phyloP scores from a whole-genome alignment of 169 alveolate species.

The Cryptosporidium meleagridis region DNA sequence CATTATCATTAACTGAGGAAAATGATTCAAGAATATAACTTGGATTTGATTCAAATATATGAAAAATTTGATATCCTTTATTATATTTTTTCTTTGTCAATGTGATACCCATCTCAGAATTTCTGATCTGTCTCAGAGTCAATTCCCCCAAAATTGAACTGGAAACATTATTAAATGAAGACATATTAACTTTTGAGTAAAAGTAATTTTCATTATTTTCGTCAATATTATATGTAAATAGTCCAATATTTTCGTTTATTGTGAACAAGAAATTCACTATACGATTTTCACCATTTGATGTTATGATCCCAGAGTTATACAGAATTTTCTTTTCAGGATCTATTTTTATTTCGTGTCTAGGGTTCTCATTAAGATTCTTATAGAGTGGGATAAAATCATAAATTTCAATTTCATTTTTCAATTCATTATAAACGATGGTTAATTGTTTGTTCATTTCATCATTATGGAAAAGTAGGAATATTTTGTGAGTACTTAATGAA shows the following conservation, averaged over 20 bases:
- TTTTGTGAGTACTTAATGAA: neutral
- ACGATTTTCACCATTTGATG: neutral
- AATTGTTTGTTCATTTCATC: neutral
- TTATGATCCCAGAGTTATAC: conserved; percentile 17
- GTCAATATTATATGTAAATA: conserved; percentile 2
- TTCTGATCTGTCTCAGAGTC: neutral
- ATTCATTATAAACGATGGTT: neutral
- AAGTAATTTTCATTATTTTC: neutral
- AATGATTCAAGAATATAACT: conserved; percentile 13
- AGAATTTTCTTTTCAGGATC: neutral
- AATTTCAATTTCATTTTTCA: conserved; percentile 2
- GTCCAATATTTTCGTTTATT: neutral
- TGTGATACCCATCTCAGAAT: conserved; percentile 1
- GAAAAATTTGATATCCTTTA: neutral
- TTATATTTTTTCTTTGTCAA: conserved; percentile 2
- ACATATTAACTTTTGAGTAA: neutral
- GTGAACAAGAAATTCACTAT: conserved; percentile 1
- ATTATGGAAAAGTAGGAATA: neutral
- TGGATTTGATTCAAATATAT: conserved; percentile 23
- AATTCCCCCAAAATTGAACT: neutral
- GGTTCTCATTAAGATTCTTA: neutral
- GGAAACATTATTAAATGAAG: neutral
- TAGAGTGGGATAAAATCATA: neutral
- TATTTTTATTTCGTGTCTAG: neutral
- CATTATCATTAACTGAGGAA: conserved; percentile 12